Evolutionary conservation across 1,284 basidiomycete genomes (phyloP).

Genomic region (Heterobasidion parviporum): DNA sequence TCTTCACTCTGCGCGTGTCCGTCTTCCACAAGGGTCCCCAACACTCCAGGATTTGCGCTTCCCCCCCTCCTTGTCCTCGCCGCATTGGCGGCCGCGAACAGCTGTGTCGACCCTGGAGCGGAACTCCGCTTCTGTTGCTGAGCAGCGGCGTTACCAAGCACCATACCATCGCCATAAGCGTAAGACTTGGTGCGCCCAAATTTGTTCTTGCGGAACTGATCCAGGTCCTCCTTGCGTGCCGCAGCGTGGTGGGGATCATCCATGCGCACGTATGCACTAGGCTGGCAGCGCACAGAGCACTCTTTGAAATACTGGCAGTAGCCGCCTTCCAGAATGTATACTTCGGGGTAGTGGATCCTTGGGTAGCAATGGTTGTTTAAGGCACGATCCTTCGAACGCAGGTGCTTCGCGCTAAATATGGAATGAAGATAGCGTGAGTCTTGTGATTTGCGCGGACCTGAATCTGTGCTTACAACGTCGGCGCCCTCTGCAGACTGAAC

Average conservation of each 20-base stretch:
- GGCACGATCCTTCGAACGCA: slow-evolving; percentile 85
- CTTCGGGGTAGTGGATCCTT: slow-evolving; percentile 91
- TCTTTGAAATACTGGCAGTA: slow-evolving; percentile 83
- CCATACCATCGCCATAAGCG: slow-evolving; percentile 67
- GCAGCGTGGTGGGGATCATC: slow-evolving; percentile 82
- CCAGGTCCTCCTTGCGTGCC: slow-evolving; percentile 78
- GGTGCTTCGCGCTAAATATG: slow-evolving; percentile 71
- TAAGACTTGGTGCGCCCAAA: slow-evolving; percentile 85
- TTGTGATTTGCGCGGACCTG: neutral
- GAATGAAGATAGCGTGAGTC: neutral
- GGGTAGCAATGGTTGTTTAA: slow-evolving; percentile 88
- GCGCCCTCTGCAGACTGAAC: slow-evolving; percentile 91
- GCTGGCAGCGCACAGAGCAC: slow-evolving; percentile 67
- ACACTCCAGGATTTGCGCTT: slow-evolving; percentile 11
- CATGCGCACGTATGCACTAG: slow-evolving; percentile 85
- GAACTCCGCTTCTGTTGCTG: slow-evolving; percentile 53
- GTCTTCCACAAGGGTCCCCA: slow-evolving; percentile 62
- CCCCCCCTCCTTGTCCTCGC: slow-evolving; percentile 51
- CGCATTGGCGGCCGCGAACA: slow-evolving; percentile 62
- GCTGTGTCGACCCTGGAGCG: slow-evolving; percentile 40
- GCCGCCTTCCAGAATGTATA: slow-evolving; percentile 95
- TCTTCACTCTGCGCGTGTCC: slow-evolving; percentile 53
- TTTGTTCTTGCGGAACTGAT: slow-evolving; percentile 85
- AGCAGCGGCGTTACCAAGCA: slow-evolving; percentile 18
- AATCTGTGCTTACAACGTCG: slow-evolving; percentile 73